Conservation (phyloP, 306 rosid species). For the Ammopiptanthus mongolicus region DNA sequence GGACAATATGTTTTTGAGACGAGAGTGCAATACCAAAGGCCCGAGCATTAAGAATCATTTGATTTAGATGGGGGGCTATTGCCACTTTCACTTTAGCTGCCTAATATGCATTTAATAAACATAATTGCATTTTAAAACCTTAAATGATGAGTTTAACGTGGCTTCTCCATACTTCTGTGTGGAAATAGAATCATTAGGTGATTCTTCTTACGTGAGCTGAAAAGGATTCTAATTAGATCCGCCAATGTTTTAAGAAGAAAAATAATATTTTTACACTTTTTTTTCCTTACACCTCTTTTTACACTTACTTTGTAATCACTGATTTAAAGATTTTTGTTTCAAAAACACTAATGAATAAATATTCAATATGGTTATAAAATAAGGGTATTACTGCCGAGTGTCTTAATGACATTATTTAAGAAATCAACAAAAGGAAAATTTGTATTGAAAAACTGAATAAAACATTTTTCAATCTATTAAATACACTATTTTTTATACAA, state of each 20-base stretch:
- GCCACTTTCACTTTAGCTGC: slow-evolving; percentile 8
- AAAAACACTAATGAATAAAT: too few species aligned
- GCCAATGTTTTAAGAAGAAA: neutral
- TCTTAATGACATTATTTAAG: too few species aligned
- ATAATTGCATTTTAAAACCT: neutral
- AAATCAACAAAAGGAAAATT: too few species aligned
- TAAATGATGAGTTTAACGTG: neutral
- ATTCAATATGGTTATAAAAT: too few species aligned
- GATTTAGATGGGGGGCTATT: slow-evolving; percentile 20
- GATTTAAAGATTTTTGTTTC: too few species aligned
- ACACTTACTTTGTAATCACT: too few species aligned
- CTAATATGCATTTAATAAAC: slow-evolving; percentile 8
- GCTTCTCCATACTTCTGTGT: neutral
- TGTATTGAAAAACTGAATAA: too few species aligned
- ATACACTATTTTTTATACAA: too few species aligned
- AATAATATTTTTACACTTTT: too few species aligned
- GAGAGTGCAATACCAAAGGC: slow-evolving; percentile 29
- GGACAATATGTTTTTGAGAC: slow-evolving; percentile 21
- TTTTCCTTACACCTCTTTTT: too few species aligned
- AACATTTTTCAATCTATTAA: too few species aligned
- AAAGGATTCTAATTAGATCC: slow-evolving; percentile 48
- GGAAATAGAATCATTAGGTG: slow-evolving; percentile 40
- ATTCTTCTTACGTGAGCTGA: slow-evolving; percentile 43
- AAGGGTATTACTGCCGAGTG: too few species aligned
- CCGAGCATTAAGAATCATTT: slow-evolving; percentile 27